Evolutionary conservation across 306 rosid species (phyloP).

Genomic region (Pyrus bretschneideri): DNA sequence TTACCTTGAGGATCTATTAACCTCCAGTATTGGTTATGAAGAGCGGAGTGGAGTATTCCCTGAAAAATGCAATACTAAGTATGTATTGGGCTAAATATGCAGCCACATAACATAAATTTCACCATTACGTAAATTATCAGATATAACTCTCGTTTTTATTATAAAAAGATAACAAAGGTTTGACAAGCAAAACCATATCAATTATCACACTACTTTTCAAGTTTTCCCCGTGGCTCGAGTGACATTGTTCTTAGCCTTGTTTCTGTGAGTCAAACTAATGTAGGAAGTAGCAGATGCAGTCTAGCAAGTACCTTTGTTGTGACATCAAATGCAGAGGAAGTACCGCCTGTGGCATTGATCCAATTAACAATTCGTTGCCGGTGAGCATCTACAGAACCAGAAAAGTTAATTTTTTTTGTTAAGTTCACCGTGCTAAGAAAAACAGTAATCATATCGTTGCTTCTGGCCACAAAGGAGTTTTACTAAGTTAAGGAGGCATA

Average conservation of each 20-base stretch:
- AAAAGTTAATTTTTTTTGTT: background rate
- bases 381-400: constrained; percentile 48
- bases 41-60: constrained; percentile 77
- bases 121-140: background rate
- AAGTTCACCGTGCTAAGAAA: background rate
- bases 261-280: background rate
- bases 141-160: background rate
- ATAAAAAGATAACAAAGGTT: background rate
- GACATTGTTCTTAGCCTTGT: background rate
- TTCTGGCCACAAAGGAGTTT: background rate
- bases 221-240: background rate
- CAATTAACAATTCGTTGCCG: constrained; percentile 70
- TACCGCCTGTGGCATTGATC: constrained; percentile 73
- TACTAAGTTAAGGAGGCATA: background rate
- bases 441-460: background rate
- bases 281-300: background rate
- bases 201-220: background rate
- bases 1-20: constrained; percentile 71
- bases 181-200: background rate
- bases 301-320: constrained; percentile 58
- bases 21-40: constrained; percentile 70
- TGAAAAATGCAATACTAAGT: constrained; percentile 14
- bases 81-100: background rate
- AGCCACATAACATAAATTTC: background rate
- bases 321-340: constrained; percentile 74